A percentile compares a stretch with the other conserved stretches of the same genome.
Evolutionary conservation across 768 basidiomycete genomes (phyloP).

Genomic region (Amanita thiersii): DNA sequence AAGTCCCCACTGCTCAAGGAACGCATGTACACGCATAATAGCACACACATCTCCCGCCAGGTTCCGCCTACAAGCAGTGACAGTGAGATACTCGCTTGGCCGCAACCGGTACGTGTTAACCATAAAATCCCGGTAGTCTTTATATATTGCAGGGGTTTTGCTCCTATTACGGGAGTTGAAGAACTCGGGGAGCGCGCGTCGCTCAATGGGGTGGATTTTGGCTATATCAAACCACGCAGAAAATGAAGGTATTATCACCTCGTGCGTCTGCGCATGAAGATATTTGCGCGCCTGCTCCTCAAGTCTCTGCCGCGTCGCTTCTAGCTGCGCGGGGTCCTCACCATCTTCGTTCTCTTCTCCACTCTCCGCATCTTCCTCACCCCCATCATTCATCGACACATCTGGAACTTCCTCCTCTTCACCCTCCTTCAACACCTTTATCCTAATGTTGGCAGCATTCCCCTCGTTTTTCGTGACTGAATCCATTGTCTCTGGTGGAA

Average conservation of each 20-base stretch:
- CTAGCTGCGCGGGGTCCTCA: conserved; percentile 77
- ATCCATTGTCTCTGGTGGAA: conserved; percentile 36
- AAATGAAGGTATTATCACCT: conserved; percentile 94
- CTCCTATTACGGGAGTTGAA: conserved; percentile 93
- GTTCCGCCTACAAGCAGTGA: conserved; percentile 94
- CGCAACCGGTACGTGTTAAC: conserved; percentile 95
- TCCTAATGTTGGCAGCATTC: conserved; percentile 13
- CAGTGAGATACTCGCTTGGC: conserved; percentile 92
- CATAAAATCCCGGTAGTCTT: conserved; percentile 99
- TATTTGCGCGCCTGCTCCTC: conserved; percentile 91
- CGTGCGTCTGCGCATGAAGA: conserved; percentile 94
- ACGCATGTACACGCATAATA: conserved; percentile 98
- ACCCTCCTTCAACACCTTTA: conserved; percentile 37
- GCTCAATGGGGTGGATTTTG: conserved; percentile 87
- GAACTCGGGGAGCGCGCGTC: conserved; percentile 91
- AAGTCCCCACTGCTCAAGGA: conserved; percentile 97
- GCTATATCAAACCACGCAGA: conserved; percentile 98
- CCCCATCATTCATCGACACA: conserved; percentile 77
- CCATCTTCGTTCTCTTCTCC: conserved; percentile 71
- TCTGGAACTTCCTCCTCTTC: conserved; percentile 68
- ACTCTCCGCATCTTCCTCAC: conserved; percentile 69
- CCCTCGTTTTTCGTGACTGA: conserved; percentile 36
- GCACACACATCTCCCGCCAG: conserved; percentile 97
- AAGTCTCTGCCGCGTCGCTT: conserved; percentile 68
- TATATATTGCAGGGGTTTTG: conserved; percentile 96